Base-by-base conservation (phyloP, 1,139 yeast genomes). In the Taphrina sp. region DNA sequence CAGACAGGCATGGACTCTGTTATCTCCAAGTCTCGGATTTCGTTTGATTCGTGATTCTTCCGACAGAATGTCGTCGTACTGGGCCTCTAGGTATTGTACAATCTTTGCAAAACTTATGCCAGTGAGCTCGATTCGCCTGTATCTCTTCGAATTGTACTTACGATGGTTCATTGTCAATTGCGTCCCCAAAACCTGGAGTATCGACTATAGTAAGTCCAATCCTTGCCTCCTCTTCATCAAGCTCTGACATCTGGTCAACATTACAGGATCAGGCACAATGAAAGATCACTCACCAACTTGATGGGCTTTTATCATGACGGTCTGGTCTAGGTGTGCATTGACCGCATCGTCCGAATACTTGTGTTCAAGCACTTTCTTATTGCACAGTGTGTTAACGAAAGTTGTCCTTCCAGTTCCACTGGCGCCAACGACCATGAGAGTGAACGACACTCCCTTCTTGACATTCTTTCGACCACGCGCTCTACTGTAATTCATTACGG, bases 131-230 rank as follows among this genome's bases (percentile, higher is more conserved):
- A n/a, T 24, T 7, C 34, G 20, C 23, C 23, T 10, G 19, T 12
- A 2, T 14, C 7, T 7, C 20, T 24, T n/a, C 23, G 28, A 12
- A 3, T 12, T 2, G 4, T 41, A n/a, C 58, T 3, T 46, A 61
- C 63, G 60, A 53, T n/a, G 59, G 52, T 47, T 62, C 65, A 71
- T 89, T 92, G 73, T 94, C 87, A 68, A 92, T 82, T 52, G 82
- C 80, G 66, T 88, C 96, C 63, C 96, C 98, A 71, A 88, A 94
- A 1, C 97, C 97, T 26, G 95, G 95, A 31, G 97, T 82, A 62
- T 90, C 92, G 62, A 92, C 80, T 47, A 94, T 86, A 46, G 88
- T 85, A 66, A 94, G 78, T 62, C 82, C 84, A 67, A 94, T 80
- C 66, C 83, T 83, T 59, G 92, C 96, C 33, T 95, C 96, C n/a